Evolutionary conservation across 306 rosid genomes (phyloP), one percentile per base, ranked within the genome.

Genomic region (Sindora glabra): DNA sequence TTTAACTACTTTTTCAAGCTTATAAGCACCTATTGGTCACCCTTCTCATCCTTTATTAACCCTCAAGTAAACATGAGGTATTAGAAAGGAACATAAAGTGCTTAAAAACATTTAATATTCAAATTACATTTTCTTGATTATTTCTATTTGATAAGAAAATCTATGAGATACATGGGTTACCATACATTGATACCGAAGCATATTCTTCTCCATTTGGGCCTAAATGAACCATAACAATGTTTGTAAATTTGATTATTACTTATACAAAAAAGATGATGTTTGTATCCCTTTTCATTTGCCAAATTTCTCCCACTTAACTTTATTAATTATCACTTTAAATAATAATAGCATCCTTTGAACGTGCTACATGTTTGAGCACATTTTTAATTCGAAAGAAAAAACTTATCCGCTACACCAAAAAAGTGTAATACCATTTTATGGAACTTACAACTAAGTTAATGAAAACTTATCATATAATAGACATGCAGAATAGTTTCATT

Each of bases 101-200:
- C 15, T 44, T 13, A n/a, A n/a, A n/a, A n/a, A 56, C 45, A 17
- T 51, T 14, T 15, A 30, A 50, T 17, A 62, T 24, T 41, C 47
- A 36, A 50, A 9, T 10, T 6, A 29, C 34, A n/a, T n/a, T n/a
- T 1, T 29, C 2, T 29, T 29, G 34, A 29, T 29, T 29, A 6
- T 29, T 29, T 29, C 34, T 9, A 6, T 29, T 29, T 29, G 30
- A 26, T 26, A 9, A 9, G 8, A n/a, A 29, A 4, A 4, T 29
- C 8, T 29, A 29, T 4, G 8, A 9, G 34, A 29, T 2, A 4
- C 8, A 9, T 9, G 8, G 50, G 90, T 83, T 77, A 92, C 99
- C 36, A 95, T 86, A 37, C 97, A 92, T 77, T 92, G 99, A 56
- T 92, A 92, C 99, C 99, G 89, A n/a, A 7, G 94, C 99, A 75